These are phyloP conservation scores for Akanthomyces lecanii DNA, from an alignment of 2,329 filamentous ascomycete genomes.

Conservation along the genomic window DNA sequence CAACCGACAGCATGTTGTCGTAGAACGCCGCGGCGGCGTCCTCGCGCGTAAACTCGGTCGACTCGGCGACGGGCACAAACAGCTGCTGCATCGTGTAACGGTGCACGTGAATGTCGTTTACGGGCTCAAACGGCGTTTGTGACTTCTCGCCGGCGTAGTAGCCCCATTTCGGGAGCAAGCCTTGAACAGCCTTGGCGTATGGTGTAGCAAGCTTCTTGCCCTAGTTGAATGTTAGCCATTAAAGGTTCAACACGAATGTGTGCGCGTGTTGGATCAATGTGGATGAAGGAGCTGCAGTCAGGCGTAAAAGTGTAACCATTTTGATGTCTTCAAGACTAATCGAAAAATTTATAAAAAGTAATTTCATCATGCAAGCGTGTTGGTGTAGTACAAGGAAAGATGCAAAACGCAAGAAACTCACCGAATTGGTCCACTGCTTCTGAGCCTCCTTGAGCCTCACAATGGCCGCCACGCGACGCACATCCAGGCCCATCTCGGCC, in stretches of 20 bases:
- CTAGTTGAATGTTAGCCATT: conserved; percentile 44
- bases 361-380: conserved; percentile 47
- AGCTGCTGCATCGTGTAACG: conserved; percentile 58
- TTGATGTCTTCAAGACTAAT: conserved; percentile 99
- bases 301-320: conserved; percentile 69
- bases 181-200: conserved; percentile 70
- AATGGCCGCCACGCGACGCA: conserved; percentile 79
- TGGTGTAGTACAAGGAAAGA: conserved; percentile 18
- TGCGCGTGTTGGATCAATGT: background rate
- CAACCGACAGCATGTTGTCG: conserved; percentile 54
- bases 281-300: conserved; percentile 21
- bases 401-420: conserved; percentile 45
- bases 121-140: conserved; percentile 49
- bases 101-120: conserved; percentile 64
- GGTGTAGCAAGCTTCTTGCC: conserved; percentile 70
- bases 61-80: conserved; percentile 62
- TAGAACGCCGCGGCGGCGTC: conserved; percentile 64
- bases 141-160: conserved; percentile 46
- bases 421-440: conserved; percentile 69
- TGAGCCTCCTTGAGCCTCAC: conserved; percentile 83
- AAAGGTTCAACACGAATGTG: conserved; percentile 6
- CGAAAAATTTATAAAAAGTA: conserved; percentile 69
- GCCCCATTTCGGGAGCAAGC: conserved; percentile 73
- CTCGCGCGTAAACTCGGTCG: conserved; percentile 57
- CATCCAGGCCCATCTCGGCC: conserved; percentile 71